Evolutionary conservation across 1,284 basidiomycete species (phyloP).

Genomic region (Ustilago xerochloae): DNA sequence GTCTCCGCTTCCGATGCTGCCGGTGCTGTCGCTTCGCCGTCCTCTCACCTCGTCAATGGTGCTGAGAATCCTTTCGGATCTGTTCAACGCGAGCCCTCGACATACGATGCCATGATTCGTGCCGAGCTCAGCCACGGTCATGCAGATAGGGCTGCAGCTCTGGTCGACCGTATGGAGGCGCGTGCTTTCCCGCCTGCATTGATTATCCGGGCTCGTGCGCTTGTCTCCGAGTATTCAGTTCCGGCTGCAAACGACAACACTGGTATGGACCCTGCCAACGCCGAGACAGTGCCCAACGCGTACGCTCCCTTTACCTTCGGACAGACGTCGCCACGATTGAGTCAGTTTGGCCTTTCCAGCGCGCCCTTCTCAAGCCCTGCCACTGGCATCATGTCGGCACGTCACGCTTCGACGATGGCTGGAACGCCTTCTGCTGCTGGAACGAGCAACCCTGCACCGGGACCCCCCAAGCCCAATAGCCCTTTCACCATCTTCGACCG

Average conservation of each 20-base stretch:
- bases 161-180: conserved; percentile 80
- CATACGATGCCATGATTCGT: conserved; percentile 93
- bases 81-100: conserved; percentile 88
- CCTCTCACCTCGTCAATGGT: background rate
- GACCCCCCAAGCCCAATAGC: conserved; percentile 57
- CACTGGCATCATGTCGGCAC: conserved; percentile 16
- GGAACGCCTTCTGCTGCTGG: conserved; percentile 16
- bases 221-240: conserved; percentile 33
- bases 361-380: background rate
- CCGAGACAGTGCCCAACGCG: background rate
- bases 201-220: conserved; percentile 54
- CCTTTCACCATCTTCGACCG: conserved; percentile 80
- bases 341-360: background rate
- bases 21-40: background rate
- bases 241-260: background rate
- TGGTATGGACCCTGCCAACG: background rate
- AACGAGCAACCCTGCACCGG: conserved; percentile 45
- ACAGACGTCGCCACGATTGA: conserved; percentile 24
- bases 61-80: conserved; percentile 70
- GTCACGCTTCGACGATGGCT: conserved; percentile 49
- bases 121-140: conserved; percentile 86
- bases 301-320: conserved; percentile 25
- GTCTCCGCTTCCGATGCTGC: conserved; percentile 11
- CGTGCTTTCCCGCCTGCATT: conserved; percentile 72
- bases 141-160: conserved; percentile 76